These are phyloP conservation scores for Leccinum pallidistipes DNA, from an alignment of 1,284 basidiomycete species.

Conservation along the genomic window DNA sequence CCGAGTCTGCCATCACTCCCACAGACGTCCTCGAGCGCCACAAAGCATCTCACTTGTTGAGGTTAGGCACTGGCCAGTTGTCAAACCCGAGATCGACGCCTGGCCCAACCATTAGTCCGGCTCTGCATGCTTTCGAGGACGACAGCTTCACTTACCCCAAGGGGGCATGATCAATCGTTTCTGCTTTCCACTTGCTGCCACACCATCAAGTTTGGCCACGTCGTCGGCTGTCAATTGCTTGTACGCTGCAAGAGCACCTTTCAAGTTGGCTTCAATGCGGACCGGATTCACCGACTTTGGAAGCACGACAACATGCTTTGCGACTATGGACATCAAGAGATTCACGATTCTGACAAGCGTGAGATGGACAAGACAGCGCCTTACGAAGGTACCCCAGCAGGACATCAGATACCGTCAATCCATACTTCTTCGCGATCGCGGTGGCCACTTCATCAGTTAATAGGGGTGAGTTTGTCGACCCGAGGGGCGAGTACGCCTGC, in stretches of 20 bases:
- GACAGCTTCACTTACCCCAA: slow-evolving; percentile 53
- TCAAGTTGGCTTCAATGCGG: slow-evolving; percentile 73
- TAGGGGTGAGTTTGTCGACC: slow-evolving; percentile 72
- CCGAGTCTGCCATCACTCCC: not conserved
- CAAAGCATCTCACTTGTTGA: slow-evolving; percentile 9
- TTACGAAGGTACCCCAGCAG: slow-evolving; percentile 66
- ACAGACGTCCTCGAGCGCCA: not conserved
- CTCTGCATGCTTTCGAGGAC: not conserved
- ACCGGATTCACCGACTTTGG: slow-evolving; percentile 77
- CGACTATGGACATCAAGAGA: slow-evolving; percentile 40
- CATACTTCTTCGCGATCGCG: slow-evolving; percentile 65
- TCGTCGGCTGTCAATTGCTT: slow-evolving; percentile 59
- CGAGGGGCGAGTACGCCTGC: slow-evolving; percentile 85
- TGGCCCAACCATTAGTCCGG: slow-evolving; percentile 26
- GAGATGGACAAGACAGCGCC: slow-evolving; percentile 24
- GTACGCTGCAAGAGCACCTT: slow-evolving; percentile 49
- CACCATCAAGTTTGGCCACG: slow-evolving; percentile 59
- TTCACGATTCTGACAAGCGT: slow-evolving; percentile 5
- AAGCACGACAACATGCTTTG: slow-evolving; percentile 65
- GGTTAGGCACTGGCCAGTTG: slow-evolving; percentile 47
- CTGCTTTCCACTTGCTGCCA: slow-evolving; percentile 74
- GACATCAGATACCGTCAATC: slow-evolving; percentile 59
- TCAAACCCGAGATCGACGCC: slow-evolving; percentile 70
- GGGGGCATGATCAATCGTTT: slow-evolving; percentile 62
- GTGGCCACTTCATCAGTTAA: slow-evolving; percentile 64